These are phyloP conservation scores for Arthrobotrys iridis DNA, from an alignment of 2,329 filamentous ascomycete genomes.

Conservation along the genomic window DNA sequence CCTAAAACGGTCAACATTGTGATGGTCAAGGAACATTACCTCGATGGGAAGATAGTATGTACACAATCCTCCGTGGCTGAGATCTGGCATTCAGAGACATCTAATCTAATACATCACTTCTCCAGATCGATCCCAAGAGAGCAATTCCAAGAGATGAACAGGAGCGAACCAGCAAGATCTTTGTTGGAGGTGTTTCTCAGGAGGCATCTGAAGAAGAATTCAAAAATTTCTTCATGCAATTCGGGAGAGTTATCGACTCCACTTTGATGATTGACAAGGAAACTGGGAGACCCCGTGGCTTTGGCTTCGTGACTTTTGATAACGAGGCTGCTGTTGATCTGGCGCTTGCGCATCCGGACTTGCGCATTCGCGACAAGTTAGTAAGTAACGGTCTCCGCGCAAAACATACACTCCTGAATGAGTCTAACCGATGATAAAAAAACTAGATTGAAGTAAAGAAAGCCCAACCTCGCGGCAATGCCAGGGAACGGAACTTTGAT, in stretches of 20 bases:
- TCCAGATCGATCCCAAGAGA: constrained; percentile 94
- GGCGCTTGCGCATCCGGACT: constrained; percentile 77
- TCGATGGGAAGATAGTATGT: constrained; percentile 97
- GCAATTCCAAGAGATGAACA: constrained; percentile 98
- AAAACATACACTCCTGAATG: background rate
- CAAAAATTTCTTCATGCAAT: constrained; percentile 94
- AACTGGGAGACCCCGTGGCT: constrained; percentile 93
- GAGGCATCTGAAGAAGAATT: constrained; percentile 97
- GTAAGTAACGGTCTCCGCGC: constrained; percentile 44
- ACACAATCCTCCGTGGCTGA: constrained; percentile 33
- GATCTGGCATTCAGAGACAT: too few species aligned
- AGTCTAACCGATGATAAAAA: background rate
- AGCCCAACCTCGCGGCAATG: constrained; percentile 91
- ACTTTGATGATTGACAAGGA: constrained; percentile 99
- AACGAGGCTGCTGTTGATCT: constrained; percentile 93
- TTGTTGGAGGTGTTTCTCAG: constrained; percentile 96
- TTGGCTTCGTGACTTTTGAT: constrained; percentile 98
- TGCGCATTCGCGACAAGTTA: constrained; percentile 93
- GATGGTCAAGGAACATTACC: constrained; percentile 99
- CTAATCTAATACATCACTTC: constrained; percentile 22
- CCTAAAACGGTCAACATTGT: constrained; percentile 98
- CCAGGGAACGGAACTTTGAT: constrained; percentile 75
- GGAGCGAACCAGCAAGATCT: constrained; percentile 98
- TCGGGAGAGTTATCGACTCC: constrained; percentile 93
- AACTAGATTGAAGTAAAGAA: constrained; percentile 90